phyloP scores from a whole-genome alignment of 805 yeast species.

The Metschnikowia noctiluminum region DNA sequence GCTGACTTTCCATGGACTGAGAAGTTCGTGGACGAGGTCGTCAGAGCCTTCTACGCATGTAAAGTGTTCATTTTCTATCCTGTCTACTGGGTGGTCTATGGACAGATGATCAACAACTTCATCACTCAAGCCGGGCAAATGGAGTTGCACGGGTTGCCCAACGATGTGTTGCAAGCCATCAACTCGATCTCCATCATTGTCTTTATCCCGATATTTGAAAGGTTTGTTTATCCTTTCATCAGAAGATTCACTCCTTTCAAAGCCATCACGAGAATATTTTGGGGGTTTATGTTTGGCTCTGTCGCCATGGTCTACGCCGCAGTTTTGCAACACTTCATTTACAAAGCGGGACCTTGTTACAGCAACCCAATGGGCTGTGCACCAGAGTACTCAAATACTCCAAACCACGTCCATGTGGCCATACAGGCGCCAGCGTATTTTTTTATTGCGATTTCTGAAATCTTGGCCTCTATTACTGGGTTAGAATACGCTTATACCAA shows the following conservation, averaged over 20 bases:
- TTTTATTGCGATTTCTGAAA: slow-evolving; percentile 73
- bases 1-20: slow-evolving; percentile 58
- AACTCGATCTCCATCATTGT: slow-evolving; percentile 73
- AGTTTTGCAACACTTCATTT: slow-evolving; percentile 67
- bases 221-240: slow-evolving; percentile 45
- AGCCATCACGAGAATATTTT: slow-evolving; percentile 69
- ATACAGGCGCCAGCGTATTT: slow-evolving; percentile 71
- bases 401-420: slow-evolving; percentile 63
- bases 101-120: slow-evolving; percentile 69
- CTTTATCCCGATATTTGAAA: slow-evolving; percentile 69
- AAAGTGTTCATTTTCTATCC: slow-evolving; percentile 70
- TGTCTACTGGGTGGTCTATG: slow-evolving; percentile 69
- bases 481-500: slow-evolving; percentile 81
- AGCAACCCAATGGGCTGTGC: slow-evolving; percentile 57
- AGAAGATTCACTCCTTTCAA: slow-evolving; percentile 51
- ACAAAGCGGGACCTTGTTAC: slow-evolving; percentile 71
- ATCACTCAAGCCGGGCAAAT: slow-evolving; percentile 71
- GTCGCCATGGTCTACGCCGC: slow-evolving; percentile 73
- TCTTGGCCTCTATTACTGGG: slow-evolving; percentile 77
- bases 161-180: slow-evolving; percentile 72
- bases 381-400: slow-evolving; percentile 32
- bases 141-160: slow-evolving; percentile 75
- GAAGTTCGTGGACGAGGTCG: slow-evolving; percentile 69
- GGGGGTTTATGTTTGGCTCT: slow-evolving; percentile 65
- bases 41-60: slow-evolving; percentile 64